phyloP scores from a whole-genome alignment of 2,329 filamentous ascomycete genomes.

The Aspergillus candidus region DNA sequence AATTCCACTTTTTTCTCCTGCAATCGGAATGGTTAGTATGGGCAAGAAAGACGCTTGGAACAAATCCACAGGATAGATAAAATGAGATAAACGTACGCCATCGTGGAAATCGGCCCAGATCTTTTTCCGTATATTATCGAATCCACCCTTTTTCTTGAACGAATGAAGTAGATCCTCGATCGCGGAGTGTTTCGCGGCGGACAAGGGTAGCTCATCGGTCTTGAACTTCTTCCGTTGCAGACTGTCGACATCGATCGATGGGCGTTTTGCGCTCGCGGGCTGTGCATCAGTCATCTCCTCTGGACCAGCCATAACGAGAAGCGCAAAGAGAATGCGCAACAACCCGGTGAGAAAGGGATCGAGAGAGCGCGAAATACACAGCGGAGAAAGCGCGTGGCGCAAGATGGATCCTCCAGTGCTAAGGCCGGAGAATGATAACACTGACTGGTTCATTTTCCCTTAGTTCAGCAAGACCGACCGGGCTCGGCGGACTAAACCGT shows the following conservation, averaged over 20 bases:
- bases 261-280: constrained; percentile 22
- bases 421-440: neutral
- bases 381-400: no score
- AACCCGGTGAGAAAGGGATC: constrained; percentile 3
- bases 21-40: constrained; percentile 7
- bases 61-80: neutral
- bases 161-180: constrained; percentile 58
- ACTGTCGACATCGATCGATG: constrained; percentile 27
- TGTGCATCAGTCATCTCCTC: constrained; percentile 27
- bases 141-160: constrained; percentile 62
- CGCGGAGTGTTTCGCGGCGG: constrained; percentile 50
- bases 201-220: constrained; percentile 55
- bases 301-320: constrained; percentile 29
- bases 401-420: no score
- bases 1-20: constrained; percentile 51
- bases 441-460: no score
- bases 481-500: no score
- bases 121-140: constrained; percentile 56
- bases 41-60: no score
- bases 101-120: constrained; percentile 54
- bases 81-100: constrained; percentile 37
- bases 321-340: neutral
- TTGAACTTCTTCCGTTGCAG: constrained; percentile 48
- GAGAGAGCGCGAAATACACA: neutral
- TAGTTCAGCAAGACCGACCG: no score